phyloP scores from a whole-genome alignment of 2,329 filamentous ascomycete species.

The Penicillium corylophilum region DNA sequence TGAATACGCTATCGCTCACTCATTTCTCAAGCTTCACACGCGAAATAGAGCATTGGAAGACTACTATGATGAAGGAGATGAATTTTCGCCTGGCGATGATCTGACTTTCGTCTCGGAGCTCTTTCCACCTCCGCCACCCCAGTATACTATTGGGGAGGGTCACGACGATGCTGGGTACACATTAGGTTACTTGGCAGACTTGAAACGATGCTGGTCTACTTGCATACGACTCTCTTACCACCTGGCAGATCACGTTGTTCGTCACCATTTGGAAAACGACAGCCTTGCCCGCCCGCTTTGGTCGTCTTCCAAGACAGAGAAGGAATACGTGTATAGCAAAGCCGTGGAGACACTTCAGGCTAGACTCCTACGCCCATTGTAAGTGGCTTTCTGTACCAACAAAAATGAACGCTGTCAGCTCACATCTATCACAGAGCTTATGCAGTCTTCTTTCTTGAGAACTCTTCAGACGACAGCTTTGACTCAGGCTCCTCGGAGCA shows the following conservation, averaged over 20 bases:
- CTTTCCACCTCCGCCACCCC: conserved; percentile 28
- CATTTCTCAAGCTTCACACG: conserved; percentile 21
- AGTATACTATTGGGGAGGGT: conserved; percentile 16
- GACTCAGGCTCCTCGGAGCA: background rate
- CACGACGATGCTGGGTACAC: conserved; percentile 26
- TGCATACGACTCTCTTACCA: conserved; percentile 28
- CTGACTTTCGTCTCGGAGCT: conserved; percentile 26
- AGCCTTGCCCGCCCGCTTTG: conserved; percentile 14
- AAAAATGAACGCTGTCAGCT: background rate
- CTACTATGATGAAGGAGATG: background rate
- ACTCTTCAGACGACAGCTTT: conserved; percentile 7
- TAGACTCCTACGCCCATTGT: conserved; percentile 24
- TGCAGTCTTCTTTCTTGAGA: conserved; percentile 27
- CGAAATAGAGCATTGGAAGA: background rate
- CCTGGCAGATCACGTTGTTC: conserved; percentile 23
- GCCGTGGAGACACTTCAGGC: conserved; percentile 22
- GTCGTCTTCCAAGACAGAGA: conserved; percentile 27
- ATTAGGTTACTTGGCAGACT: conserved; percentile 26
- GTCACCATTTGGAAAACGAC: conserved; percentile 24
- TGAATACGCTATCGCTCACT: conserved; percentile 23
- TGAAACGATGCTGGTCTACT: conserved; percentile 27
- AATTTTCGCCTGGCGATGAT: conserved; percentile 23
- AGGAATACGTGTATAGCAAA: conserved; percentile 26
- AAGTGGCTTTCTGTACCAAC: background rate
- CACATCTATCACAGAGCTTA: conserved; percentile 19